Percentiles rank a stretch among this genome's conserved stretches.
Evolutionary conservation across 768 basidiomycete species (phyloP).

Genomic region (Hygrophoropsis aurantiaca): DNA sequence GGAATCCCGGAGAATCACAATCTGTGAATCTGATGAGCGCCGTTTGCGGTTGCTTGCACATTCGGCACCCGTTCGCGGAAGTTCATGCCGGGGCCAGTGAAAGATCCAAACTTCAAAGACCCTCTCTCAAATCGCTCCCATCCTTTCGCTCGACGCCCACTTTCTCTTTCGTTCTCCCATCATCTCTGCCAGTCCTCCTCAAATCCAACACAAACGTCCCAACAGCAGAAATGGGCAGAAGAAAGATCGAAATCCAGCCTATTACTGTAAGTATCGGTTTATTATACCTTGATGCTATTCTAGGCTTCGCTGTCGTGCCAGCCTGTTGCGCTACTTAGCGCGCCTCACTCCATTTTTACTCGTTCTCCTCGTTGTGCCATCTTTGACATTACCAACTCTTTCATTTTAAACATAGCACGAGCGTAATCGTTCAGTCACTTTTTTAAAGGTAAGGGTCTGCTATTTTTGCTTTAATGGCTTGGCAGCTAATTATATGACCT

Average conservation of each 20-base stretch:
- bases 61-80: conserved; percentile 39
- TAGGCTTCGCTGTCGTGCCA: conserved; percentile 10
- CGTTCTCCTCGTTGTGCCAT: conserved; percentile 21
- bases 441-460: conserved; percentile 74
- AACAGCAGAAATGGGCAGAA: conserved; percentile 54
- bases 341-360: conserved; percentile 30
- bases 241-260: conserved; percentile 83
- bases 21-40: conserved; percentile 35
- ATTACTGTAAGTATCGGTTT: conserved; percentile 58
- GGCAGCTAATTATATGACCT: conserved; percentile 37
- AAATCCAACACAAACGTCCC: background rate
- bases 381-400: conserved; percentile 29
- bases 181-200: conserved; percentile 9
- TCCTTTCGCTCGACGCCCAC: conserved; percentile 20
- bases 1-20: conserved; percentile 17
- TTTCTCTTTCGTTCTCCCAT: conserved; percentile 19
- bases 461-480: conserved; percentile 56
- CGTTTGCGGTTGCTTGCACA: conserved; percentile 32
- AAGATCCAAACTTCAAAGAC: conserved; percentile 34
- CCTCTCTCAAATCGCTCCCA: conserved; percentile 32
- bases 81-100: conserved; percentile 31
- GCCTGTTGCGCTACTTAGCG: conserved; percentile 1
- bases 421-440: conserved; percentile 88
- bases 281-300: conserved; percentile 17
- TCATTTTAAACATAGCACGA: conserved; percentile 71